Base-by-base conservation (phyloP, 495 filamentous ascomycete genomes). In the Sabuloglossum arenarium region DNA sequence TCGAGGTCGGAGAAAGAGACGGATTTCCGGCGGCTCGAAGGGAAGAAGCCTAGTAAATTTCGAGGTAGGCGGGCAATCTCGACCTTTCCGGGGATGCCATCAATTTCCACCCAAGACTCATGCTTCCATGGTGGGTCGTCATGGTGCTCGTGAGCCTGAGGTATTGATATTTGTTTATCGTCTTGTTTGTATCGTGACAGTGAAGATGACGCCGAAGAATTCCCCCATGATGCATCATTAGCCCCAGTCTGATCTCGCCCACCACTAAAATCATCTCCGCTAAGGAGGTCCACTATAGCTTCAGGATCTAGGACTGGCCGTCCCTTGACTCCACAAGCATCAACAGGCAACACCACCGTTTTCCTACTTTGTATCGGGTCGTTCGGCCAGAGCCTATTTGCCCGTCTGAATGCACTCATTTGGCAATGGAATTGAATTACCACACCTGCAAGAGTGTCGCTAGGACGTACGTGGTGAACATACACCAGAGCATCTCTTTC, bases 341-440 rank as follows among this genome's bases (percentile, higher is more conserved):
- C 91, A 12, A 97, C 88, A 2, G 91, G 91, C 28, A 98, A 67
- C 9, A 94, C 71, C 16, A 98, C 74, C 21, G 76, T 80, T 60
- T 86, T 86, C 42, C 88, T 79, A 54, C 79, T 76, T 64, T 95
- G 89, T 34, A 95, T 83, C 56, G 77, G 82, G 64, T 96, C 93
- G 58, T 86, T 86, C 8, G 86, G 85, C 91, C 91, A 97, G 61
- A 98, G 77, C 19, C 90, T 79, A 63, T 98, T 98, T 27, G 86
- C 84, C 64, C 87, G 88, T 25, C 84, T 71, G 57, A 98, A 84
- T 0, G 85, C 73, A 28, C 84, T 79, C 47, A 84, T 75, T 58
- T 82, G 78, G 62, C 88, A 95, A 59, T 84, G 84, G 67, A 91
- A 98, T 59, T 79, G 84, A 45, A 98, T 86, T 27, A 86, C 84